Percentiles rank a stretch among this genome's conserved stretches.
Evolutionary conservation across 805 yeast genomes (phyloP).

Genomic region (Schwanniomyces vanrijiae): DNA sequence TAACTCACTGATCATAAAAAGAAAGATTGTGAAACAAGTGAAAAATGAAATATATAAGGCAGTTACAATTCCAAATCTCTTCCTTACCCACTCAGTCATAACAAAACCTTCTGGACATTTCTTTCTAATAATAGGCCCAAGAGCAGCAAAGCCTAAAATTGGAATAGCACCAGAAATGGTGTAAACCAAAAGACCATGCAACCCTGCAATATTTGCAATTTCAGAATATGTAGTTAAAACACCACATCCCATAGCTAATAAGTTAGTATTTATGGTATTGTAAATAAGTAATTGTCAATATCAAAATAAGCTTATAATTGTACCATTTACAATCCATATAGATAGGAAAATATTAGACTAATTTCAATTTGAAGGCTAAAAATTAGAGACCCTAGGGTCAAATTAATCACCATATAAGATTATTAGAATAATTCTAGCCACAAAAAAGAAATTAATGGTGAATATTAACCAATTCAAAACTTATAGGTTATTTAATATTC

Average conservation of each 20-base stretch:
- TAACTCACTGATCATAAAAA: slow-evolving; percentile 85
- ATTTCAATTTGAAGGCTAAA: too few species aligned
- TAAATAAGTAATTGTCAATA: background rate
- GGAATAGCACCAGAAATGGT: slow-evolving; percentile 81
- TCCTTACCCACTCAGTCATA: slow-evolving; percentile 91
- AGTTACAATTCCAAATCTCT: slow-evolving; percentile 70
- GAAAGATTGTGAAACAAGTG: slow-evolving; percentile 79
- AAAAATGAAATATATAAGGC: slow-evolving; percentile 76
- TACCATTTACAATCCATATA: too few species aligned
- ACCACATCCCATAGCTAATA: slow-evolving; percentile 82
- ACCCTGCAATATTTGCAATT: slow-evolving; percentile 81
- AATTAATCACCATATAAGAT: too few species aligned
- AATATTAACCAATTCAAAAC: background rate
- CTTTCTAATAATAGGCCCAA: slow-evolving; percentile 78
- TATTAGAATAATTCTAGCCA: too few species aligned
- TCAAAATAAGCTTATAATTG: too few species aligned
- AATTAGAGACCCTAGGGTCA: too few species aligned
- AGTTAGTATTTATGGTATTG: background rate
- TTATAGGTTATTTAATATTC: too few species aligned
- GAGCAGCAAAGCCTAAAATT: slow-evolving; percentile 73
- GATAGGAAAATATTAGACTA: too few species aligned
- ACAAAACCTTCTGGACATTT: slow-evolving; percentile 89
- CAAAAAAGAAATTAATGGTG: too few species aligned
- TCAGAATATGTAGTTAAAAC: slow-evolving; percentile 81
- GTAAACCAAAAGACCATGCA: slow-evolving; percentile 84